Evolutionary conservation across 176 grass and related monocot genomes (phyloP).

Genomic region (Carex cristatella): DNA sequence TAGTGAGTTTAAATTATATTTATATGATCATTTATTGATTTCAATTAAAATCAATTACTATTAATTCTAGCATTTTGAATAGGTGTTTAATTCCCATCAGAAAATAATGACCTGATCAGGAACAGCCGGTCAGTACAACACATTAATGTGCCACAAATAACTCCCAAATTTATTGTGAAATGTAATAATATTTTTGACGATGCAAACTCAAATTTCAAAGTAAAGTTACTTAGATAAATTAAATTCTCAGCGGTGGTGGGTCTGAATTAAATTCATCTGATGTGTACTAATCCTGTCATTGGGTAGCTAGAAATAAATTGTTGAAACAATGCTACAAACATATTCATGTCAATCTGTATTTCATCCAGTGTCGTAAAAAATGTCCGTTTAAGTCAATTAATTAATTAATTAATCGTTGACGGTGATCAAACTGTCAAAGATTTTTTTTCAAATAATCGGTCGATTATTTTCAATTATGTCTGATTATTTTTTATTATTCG

Average conservation of each 20-base stretch:
- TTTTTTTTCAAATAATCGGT: too few species aligned
- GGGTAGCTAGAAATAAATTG: background rate
- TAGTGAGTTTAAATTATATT: background rate
- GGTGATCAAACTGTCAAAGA: too few species aligned
- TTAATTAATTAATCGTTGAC: too few species aligned
- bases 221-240: too few species aligned
- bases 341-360: background rate
- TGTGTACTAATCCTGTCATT: too few species aligned
- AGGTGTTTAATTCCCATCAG: background rate
- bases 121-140: background rate
- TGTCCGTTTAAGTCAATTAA: too few species aligned
- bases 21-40: background rate
- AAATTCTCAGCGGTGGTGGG: too few species aligned
- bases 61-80: background rate
- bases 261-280: too few species aligned
- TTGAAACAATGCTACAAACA: background rate
- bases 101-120: background rate
- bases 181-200: background rate
- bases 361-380: background rate
- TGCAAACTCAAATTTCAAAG: background rate
- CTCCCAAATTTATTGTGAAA: background rate
- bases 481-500: too few species aligned
- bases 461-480: too few species aligned
- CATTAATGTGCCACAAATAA: background rate
- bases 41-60: background rate